Percentiles rank a stretch among this genome's conserved stretches.
Evolutionary conservation across 2,329 filamentous ascomycete genomes (phyloP).

Genomic region (Lachnellula arida): DNA sequence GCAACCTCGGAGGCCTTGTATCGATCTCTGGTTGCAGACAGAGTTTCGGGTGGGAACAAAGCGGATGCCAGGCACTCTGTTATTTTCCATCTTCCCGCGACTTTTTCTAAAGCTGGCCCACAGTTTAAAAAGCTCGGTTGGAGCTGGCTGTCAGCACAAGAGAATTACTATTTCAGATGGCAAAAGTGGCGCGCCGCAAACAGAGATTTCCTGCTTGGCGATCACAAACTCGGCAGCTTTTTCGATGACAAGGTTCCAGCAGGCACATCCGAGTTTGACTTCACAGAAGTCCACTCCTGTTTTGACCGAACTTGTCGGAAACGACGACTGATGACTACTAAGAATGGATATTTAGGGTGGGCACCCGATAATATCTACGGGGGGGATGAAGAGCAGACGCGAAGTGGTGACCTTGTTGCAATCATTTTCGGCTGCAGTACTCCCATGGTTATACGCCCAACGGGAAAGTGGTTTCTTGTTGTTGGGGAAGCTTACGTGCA

Average conservation of each 20-base stretch:
- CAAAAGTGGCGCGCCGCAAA: constrained; percentile 7
- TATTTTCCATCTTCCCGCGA: constrained; percentile 9
- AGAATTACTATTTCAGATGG: constrained; percentile 15
- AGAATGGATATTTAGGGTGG: constrained; percentile 16
- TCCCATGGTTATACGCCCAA: constrained; percentile 12
- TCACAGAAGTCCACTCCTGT: constrained; percentile 10
- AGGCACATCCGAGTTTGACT: constrained; percentile 10
- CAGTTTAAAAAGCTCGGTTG: constrained; percentile 10
- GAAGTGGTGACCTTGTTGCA: constrained; percentile 12
- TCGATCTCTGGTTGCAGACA: constrained; percentile 8
- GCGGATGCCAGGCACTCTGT: not conserved
- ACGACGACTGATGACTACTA: constrained; percentile 11
- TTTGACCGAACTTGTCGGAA: constrained; percentile 4
- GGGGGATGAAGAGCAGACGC: constrained; percentile 1
- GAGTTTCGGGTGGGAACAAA: constrained; percentile 3
- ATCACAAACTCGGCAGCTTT: not conserved
- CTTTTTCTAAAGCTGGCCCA: not conserved
- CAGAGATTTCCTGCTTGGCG: constrained; percentile 3
- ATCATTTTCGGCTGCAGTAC: constrained; percentile 19
- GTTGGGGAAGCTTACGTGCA: constrained; percentile 21
- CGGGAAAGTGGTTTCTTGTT: constrained; percentile 4
- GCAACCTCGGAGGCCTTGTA: constrained; percentile 8
- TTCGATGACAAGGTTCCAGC: constrained; percentile 12
- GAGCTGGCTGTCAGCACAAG: constrained; percentile 7
- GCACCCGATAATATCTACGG: constrained; percentile 13